These are phyloP conservation scores for Cyberlindnera saturnus DNA, from an alignment of 805 yeast species.

Conservation along the genomic window DNA sequence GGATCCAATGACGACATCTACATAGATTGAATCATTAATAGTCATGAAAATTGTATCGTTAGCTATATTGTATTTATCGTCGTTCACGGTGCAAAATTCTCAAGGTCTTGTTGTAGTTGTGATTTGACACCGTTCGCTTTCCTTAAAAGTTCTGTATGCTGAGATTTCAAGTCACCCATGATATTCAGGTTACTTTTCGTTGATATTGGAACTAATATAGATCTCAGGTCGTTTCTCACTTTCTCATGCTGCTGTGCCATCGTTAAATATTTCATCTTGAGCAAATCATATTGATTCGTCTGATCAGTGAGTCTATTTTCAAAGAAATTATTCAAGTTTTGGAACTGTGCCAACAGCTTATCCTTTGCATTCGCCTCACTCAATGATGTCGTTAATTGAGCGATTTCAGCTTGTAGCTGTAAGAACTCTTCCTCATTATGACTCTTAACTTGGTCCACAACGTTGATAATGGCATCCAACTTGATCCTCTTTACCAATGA, in stretches of 20 bases:
- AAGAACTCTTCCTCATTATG: slow-evolving; percentile 8
- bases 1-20: slow-evolving; percentile 36
- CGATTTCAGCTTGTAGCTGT: slow-evolving; percentile 18
- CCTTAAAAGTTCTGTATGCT: neutral
- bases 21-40: no score
- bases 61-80: neutral
- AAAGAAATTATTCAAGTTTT: slow-evolving; percentile 21
- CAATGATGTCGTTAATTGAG: slow-evolving; percentile 12
- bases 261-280: slow-evolving; percentile 5
- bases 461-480: slow-evolving; percentile 50
- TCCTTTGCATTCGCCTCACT: slow-evolving; percentile 12
- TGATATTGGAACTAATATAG: neutral
- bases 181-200: neutral
- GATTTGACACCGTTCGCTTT: neutral
- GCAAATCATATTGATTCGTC: slow-evolving; percentile 19
- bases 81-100: slow-evolving; percentile 1
- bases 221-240: neutral
- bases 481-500: slow-evolving; percentile 66
- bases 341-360: slow-evolving; percentile 12
- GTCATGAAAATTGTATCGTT: no score
- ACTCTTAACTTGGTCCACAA: slow-evolving; percentile 12
- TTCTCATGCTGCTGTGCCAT: neutral
- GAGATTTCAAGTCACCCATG: neutral
- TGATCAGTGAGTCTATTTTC: slow-evolving; percentile 25
- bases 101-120: slow-evolving; percentile 1